Evolutionary conservation across 192 early-diverging fungal genomes (phyloP).

Genomic region (Geranomyces michiganensis): DNA sequence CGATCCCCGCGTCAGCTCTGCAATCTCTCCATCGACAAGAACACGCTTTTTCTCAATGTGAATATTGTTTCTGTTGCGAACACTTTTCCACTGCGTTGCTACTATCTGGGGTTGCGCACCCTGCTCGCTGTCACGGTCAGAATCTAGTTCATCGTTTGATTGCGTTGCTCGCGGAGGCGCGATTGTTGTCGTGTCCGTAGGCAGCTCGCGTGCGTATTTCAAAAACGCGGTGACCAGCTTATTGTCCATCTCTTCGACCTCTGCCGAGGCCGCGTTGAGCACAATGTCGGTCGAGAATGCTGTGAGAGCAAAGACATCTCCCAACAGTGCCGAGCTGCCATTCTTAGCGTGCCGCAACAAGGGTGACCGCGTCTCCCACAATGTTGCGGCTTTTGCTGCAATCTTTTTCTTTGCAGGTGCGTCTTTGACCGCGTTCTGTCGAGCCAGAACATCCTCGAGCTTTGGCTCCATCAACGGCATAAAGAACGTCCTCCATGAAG

Average conservation of each 20-base stretch:
- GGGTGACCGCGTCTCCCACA: constrained; percentile 36
- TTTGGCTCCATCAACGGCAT: constrained; percentile 57
- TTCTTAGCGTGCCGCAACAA: constrained; percentile 17
- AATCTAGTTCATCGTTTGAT: neutral
- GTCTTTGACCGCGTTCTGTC: constrained; percentile 17
- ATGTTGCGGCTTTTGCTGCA: constrained; percentile 17
- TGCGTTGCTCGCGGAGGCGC: neutral
- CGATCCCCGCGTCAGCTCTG: constrained; percentile 40
- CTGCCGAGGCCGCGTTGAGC: neutral
- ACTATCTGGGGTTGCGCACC: neutral
- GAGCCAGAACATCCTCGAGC: constrained; percentile 33
- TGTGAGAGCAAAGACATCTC: constrained; percentile 18
- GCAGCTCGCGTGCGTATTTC: constrained; percentile 28
- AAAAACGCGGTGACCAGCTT: constrained; percentile 34
- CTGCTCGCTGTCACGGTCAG: constrained; percentile 5
- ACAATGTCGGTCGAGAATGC: constrained; percentile 21
- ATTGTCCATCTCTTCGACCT: constrained; percentile 23
- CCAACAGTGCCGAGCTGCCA: neutral
- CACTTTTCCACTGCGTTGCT: constrained; percentile 47
- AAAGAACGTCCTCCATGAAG: constrained; percentile 55
- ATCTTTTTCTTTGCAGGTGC: constrained; percentile 12
- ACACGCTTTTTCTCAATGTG: constrained; percentile 43
- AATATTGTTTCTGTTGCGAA: constrained; percentile 43
- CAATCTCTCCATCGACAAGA: constrained; percentile 24
- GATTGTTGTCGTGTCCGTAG: neutral